These are phyloP conservation scores for Gracilariopsis chorda DNA, from an alignment of 23 red algal genomes.

Conservation along the genomic window DNA sequence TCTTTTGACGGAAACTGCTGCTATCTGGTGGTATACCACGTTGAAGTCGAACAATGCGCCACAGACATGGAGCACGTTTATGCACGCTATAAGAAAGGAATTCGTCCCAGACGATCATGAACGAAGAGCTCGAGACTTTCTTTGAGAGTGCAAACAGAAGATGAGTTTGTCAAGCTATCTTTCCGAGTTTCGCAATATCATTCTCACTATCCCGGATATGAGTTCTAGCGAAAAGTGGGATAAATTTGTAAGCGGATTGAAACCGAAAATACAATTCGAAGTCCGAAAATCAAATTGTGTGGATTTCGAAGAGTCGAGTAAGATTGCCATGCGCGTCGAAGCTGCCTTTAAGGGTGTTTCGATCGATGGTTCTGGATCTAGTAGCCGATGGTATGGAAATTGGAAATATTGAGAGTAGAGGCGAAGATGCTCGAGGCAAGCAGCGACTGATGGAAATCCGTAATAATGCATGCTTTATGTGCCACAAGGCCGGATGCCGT, in stretches of 20 bases:
- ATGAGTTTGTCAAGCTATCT: neutral
- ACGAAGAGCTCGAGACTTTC: neutral
- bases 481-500: neutral
- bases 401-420: neutral
- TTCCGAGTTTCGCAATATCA: neutral
- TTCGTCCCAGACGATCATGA: neutral
- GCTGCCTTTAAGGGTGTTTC: neutral
- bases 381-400: neutral
- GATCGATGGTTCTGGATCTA: neutral
- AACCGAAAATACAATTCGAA: neutral
- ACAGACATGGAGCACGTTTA: neutral
- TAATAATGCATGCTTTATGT: neutral
- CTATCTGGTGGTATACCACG: neutral
- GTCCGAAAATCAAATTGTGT: neutral
- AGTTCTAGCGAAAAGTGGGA: neutral
- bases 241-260: neutral
- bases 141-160: neutral
- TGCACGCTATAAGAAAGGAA: neutral
- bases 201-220: neutral
- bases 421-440: neutral
- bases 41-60: neutral
- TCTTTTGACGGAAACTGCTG: neutral
- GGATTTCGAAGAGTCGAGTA: neutral
- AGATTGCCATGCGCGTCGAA: neutral
- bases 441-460: neutral